phyloP scores from a whole-genome alignment of 768 basidiomycete genomes.

The Boletus rufocinnamomeus region DNA sequence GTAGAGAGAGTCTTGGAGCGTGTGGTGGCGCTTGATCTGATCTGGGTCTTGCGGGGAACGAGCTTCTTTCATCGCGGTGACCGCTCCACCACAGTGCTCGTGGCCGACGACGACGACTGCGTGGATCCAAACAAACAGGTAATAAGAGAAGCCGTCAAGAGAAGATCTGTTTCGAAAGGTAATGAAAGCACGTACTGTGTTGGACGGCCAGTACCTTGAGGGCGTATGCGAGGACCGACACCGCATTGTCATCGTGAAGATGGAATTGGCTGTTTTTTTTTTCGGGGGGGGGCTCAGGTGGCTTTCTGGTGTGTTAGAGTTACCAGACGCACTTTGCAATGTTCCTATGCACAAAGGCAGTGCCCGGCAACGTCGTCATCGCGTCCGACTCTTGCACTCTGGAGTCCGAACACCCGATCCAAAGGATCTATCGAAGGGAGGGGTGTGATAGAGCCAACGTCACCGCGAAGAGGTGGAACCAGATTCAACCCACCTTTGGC shows the following conservation, averaged over 20 bases:
- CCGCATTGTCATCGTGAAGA: constrained; percentile 63
- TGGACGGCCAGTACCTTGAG: constrained; percentile 64
- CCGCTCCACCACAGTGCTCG: constrained; percentile 76
- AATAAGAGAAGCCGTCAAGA: neutral
- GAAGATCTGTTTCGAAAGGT: neutral
- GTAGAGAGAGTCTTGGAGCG: constrained; percentile 19
- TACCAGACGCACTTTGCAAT: constrained; percentile 68
- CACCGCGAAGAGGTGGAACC: neutral
- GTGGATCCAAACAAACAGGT: neutral
- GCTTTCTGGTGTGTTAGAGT: neutral
- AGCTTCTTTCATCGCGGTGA: constrained; percentile 35
- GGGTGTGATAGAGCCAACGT: neutral
- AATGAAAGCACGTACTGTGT: constrained; percentile 59
- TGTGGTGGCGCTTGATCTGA: constrained; percentile 7
- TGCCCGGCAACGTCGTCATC: constrained; percentile 69
- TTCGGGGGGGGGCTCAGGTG: neutral
- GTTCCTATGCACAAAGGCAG: constrained; percentile 83
- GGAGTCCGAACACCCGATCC: constrained; percentile 85
- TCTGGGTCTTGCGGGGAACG: neutral
- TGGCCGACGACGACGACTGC: constrained; percentile 82
- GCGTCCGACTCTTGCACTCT: constrained; percentile 80
- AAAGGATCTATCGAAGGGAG: constrained; percentile 55
- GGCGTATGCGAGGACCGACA: constrained; percentile 74
- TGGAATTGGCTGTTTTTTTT: constrained; percentile 66
- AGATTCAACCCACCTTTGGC: constrained; percentile 18